Evolutionary conservation across 768 basidiomycete genomes (phyloP).

Genomic region (Multifurca ochricompacta): DNA sequence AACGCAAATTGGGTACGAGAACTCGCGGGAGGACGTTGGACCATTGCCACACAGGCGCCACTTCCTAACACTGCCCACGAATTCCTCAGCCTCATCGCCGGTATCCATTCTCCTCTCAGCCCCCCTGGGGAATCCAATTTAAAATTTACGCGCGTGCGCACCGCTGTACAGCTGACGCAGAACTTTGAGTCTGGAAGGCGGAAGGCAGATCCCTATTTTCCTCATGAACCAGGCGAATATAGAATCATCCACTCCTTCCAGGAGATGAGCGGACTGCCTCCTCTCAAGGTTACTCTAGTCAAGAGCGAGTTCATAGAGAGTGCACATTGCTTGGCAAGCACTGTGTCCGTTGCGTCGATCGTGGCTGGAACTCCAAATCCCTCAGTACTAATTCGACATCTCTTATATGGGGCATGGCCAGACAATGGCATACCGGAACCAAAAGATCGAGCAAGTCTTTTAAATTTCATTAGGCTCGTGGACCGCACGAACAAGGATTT

Average conservation of each 20-base stretch:
- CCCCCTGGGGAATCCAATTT: constrained; percentile 22
- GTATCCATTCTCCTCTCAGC: constrained; percentile 36
- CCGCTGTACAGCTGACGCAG: constrained; percentile 76
- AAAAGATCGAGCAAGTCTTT: constrained; percentile 49
- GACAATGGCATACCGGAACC: constrained; percentile 73
- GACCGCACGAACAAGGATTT: constrained; percentile 50
- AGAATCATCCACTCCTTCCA: constrained; percentile 39
- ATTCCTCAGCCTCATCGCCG: constrained; percentile 59
- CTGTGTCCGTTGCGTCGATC: constrained; percentile 44
- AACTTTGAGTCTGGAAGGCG: constrained; percentile 58
- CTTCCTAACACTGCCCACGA: constrained; percentile 60
- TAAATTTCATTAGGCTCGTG: constrained; percentile 57
- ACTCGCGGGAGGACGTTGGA: constrained; percentile 61
- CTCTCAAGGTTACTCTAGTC: constrained; percentile 53
- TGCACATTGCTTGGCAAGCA: constrained; percentile 56
- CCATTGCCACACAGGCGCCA: constrained; percentile 85
- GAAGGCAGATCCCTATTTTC: constrained; percentile 79
- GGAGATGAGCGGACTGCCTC: constrained; percentile 28
- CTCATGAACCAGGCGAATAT: constrained; percentile 45
- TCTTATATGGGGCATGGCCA: constrained; percentile 75
- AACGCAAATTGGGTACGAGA: constrained; percentile 88
- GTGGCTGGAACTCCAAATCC: constrained; percentile 23
- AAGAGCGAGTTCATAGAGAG: constrained; percentile 39
- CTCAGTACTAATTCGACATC: constrained; percentile 53
- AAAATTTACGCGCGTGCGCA: constrained; percentile 45